Evolutionary conservation across 2,329 filamentous ascomycete genomes (phyloP).

Genomic region (Fonsecaea pedrosoi): DNA sequence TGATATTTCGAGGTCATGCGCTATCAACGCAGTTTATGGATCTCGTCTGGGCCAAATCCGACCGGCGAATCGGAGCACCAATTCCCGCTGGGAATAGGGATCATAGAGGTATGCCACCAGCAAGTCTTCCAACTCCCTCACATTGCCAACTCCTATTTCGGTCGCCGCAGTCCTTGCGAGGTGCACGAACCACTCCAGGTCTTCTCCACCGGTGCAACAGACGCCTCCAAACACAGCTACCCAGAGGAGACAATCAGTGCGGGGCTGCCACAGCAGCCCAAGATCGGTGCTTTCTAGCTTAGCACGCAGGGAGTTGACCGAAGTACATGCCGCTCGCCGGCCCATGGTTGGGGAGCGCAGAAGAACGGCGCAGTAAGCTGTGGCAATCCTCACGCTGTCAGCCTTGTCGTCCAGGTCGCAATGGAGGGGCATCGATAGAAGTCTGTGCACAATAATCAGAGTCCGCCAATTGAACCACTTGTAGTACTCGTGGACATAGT

Average conservation of each 20-base stretch:
- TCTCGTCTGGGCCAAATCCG: conserved; percentile 24
- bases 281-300: conserved; percentile 24
- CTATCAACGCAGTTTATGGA: background rate
- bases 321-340: conserved; percentile 14
- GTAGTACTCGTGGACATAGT: conserved; percentile 28
- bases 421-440: conserved; percentile 31
- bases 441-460: conserved; percentile 29
- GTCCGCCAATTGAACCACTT: conserved; percentile 30
- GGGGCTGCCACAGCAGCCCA: conserved; percentile 21
- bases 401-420: conserved; percentile 19
- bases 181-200: conserved; percentile 29
- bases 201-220: conserved; percentile 18
- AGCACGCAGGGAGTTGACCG: conserved; percentile 5
- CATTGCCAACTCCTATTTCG: conserved; percentile 22
- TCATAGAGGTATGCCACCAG: conserved; percentile 28
- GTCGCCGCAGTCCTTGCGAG: conserved; percentile 21
- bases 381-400: conserved; percentile 25
- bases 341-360: conserved; percentile 18
- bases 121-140: conserved; percentile 24
- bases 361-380: conserved; percentile 23
- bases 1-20: background rate
- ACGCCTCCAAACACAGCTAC: conserved; percentile 29
- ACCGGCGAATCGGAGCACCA: conserved; percentile 23
- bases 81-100: conserved; percentile 23
- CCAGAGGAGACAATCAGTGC: conserved; percentile 30